Percentiles rank a stretch among this genome's conserved stretches.
These are phyloP conservation scores for Coriaria nepalensis DNA, from an alignment of 306 rosid species.

Conservation along the genomic window DNA sequence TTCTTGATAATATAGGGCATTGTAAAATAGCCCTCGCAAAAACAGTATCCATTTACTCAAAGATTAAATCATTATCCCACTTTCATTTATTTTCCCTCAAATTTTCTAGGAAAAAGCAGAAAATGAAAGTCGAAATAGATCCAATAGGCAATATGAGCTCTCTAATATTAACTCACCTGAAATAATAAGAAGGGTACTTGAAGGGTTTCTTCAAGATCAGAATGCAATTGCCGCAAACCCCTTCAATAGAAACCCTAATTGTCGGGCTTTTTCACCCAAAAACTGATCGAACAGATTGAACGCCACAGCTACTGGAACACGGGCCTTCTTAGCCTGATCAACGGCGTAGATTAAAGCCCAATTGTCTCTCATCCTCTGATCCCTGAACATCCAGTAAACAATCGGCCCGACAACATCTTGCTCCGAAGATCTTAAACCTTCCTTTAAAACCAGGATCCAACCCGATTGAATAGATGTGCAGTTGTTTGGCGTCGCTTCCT, in stretches of 20 bases:
- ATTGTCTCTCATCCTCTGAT: constrained; percentile 71
- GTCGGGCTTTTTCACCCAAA: constrained; percentile 79
- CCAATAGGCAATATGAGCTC: neutral
- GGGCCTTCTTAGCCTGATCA: constrained; percentile 47
- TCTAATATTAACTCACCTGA: constrained; percentile 24
- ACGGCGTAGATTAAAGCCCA: constrained; percentile 93
- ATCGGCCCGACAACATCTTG: constrained; percentile 44
- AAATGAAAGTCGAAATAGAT: neutral
- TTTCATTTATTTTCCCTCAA: neutral
- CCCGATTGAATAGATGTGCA: constrained; percentile 27
- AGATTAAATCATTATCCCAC: no score
- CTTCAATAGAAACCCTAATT: constrained; percentile 78
- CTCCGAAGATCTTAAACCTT: constrained; percentile 14
- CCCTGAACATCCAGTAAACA: constrained; percentile 96
- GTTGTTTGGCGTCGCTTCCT: neutral
- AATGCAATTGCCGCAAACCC: constrained; percentile 48
- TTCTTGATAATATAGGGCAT: neutral
- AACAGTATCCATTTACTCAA: no score
- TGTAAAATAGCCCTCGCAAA: no score
- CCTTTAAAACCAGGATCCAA: constrained; percentile 47
- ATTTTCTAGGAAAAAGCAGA: neutral
- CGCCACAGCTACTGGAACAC: constrained; percentile 67
- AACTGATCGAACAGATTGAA: constrained; percentile 76
- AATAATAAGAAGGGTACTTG: constrained; percentile 67
- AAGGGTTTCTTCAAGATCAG: constrained; percentile 29